phyloP scores from a whole-genome alignment of 2,329 filamentous ascomycete genomes.

The Sphaceloma murrayae region DNA sequence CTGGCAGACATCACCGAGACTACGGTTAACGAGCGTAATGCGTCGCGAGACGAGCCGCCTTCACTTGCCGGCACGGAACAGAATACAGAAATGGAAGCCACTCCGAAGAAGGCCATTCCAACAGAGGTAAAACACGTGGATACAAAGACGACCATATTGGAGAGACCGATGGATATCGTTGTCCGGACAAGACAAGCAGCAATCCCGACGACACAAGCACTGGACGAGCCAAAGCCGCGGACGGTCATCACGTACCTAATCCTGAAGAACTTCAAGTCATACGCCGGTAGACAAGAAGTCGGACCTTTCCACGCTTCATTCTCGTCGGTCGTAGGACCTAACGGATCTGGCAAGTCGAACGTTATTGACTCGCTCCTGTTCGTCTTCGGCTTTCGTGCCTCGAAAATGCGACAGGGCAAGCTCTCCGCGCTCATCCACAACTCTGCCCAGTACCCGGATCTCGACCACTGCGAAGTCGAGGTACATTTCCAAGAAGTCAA shows the following conservation, averaged over 20 bases:
- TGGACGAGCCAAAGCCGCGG: conserved; percentile 67
- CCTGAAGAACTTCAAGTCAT: conserved; percentile 97
- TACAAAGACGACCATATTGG: conserved; percentile 65
- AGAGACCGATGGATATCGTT: conserved; percentile 89
- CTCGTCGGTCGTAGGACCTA: conserved; percentile 94
- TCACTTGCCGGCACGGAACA: conserved; percentile 20
- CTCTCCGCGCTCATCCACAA: conserved; percentile 97
- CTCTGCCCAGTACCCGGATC: conserved; percentile 72
- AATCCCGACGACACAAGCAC: conserved; percentile 56
- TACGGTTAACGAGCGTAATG: conserved; percentile 50
- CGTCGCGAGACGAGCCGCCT: conserved; percentile 20
- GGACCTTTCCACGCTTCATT: conserved; percentile 96
- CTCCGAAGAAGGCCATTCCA: conserved; percentile 29
- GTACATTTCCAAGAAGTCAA: conserved; percentile 95
- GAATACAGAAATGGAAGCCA: conserved; percentile 26
- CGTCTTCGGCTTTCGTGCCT: conserved; percentile 97
- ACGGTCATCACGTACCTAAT: conserved; percentile 90
- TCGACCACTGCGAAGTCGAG: conserved; percentile 89
- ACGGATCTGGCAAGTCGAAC: conserved; percentile 96
- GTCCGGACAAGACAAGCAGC: conserved; percentile 68
- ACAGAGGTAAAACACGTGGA: conserved; percentile 57
- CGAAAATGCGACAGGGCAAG: conserved; percentile 98
- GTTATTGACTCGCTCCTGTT: conserved; percentile 97
- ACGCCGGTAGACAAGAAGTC: conserved; percentile 88
- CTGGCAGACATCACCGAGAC: conserved; percentile 64